phyloP scores from a whole-genome alignment of 2,329 filamentous ascomycete genomes.

The Fusarium continuum region DNA sequence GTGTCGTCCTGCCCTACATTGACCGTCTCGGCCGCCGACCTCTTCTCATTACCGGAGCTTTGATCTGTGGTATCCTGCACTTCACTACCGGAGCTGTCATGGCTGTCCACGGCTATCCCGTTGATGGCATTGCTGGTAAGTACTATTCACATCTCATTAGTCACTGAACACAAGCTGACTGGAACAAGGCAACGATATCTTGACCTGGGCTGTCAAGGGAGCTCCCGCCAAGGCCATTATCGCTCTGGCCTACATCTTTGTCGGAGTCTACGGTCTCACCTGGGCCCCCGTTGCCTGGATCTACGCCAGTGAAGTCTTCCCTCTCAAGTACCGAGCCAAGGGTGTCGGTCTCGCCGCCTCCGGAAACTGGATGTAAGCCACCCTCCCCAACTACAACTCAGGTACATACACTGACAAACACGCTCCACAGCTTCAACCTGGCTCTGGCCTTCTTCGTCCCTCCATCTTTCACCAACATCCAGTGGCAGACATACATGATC shows the following conservation, averaged over 20 bases:
- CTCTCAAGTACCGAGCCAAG: constrained; percentile 60
- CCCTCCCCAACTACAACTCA: constrained; percentile 1
- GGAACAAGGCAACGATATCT: constrained; percentile 53
- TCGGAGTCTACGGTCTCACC: constrained; percentile 50
- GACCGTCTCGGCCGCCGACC: constrained; percentile 59
- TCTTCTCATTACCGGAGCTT: constrained; percentile 57
- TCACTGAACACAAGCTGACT: not conserved
- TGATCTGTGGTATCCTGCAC: constrained; percentile 57
- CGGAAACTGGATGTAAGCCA: constrained; percentile 50
- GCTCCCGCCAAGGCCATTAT: constrained; percentile 60
- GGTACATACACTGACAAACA: not conserved
- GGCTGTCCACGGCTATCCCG: constrained; percentile 57
- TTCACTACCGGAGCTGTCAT: constrained; percentile 60
- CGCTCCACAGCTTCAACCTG: constrained; percentile 49
- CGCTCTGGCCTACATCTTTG: constrained; percentile 59
- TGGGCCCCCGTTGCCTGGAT: constrained; percentile 62
- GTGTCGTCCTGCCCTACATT: constrained; percentile 58
- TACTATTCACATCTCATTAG: not conserved
- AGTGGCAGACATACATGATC: constrained; percentile 61
- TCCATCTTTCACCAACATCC: constrained; percentile 51
- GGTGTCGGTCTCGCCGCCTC: constrained; percentile 63
- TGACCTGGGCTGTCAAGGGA: constrained; percentile 57
- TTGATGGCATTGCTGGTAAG: constrained; percentile 52
- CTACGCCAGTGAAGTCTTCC: constrained; percentile 68
- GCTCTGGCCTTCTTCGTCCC: constrained; percentile 53